Base-by-base conservation (phyloP, 345 rosid genomes). In the Eucalyptus lansdowneana region DNA sequence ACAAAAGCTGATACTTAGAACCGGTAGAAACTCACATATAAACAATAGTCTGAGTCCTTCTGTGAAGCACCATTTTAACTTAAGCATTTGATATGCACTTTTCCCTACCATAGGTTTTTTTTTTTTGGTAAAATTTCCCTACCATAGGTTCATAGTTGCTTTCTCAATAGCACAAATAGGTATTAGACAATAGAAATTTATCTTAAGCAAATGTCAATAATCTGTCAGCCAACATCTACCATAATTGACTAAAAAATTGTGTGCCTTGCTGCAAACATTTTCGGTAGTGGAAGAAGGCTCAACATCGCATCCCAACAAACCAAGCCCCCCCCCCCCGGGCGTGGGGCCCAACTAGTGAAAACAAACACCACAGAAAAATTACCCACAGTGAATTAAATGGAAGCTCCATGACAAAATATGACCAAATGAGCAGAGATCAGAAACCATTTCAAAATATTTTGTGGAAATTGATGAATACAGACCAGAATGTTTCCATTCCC, bases 401-500 rank as follows among this genome's bases (percentile, higher is more conserved):
- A 72, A 19, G 81, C 81, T 19, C 25, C 13, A 72, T 72, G 58
- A 65, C 56, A 88, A 44, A 25, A 34, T 17, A 72, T 72, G 69
- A 25, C 11, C 56, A 87, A 62, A 42, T 27, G 13, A 45, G 29
- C 7, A n/a, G 83, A 49, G 85, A 88, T 24, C 50, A 65, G 21
- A 88, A 14, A 45, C 44, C 29, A 47, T 24, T 44, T 72, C 40
- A 47, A 45, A 24, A 47, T 19, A 47, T 19, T 17, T 24, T 51
- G 76, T 45, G 86, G 6, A 14, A 44, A 88, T 80, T 44, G 62
- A 69, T 58, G 86, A 65, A 91, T 50, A 89, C 96, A 65, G 67
- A 98, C 99, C 97, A 98, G 90, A 94, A 98, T 98, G 89, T 98
- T 97, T 88, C 98, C 99, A 88, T 95, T 96, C 87, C 96, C 99